A percentile compares a stretch with the other conserved stretches of the same genome.
Evolutionary conservation across 2,329 filamentous ascomycete genomes (phyloP).

Genomic region (Aspergillus pseudotamarii): DNA sequence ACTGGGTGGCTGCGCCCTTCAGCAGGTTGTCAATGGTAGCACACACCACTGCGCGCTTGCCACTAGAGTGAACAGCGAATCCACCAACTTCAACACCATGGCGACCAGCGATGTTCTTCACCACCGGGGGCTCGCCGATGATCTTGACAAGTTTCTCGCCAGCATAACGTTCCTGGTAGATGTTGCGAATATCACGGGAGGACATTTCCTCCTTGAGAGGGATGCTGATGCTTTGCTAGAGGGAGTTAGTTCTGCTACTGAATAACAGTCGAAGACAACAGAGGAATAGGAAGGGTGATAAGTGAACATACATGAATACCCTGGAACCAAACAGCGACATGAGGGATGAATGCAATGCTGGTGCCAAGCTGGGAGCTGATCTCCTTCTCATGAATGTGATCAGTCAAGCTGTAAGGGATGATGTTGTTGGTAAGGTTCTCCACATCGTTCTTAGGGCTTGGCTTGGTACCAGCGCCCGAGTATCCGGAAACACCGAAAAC

Average conservation of each 20-base stretch:
- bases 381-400: constrained; percentile 93
- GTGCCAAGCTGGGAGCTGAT: constrained; percentile 77
- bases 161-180: constrained; percentile 95
- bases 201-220: constrained; percentile 85
- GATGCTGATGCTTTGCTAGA: constrained; percentile 81
- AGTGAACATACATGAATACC: constrained; percentile 69
- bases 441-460: constrained; percentile 90
- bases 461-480: constrained; percentile 93
- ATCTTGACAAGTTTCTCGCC: constrained; percentile 95
- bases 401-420: constrained; percentile 86
- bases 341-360: constrained; percentile 82
- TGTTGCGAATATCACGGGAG: constrained; percentile 85
- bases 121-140: constrained; percentile 80
- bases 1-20: constrained; percentile 92
- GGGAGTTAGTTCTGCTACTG: constrained; percentile 18
- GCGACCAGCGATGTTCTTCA: constrained; percentile 80
- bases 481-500: constrained; percentile 93
- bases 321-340: constrained; percentile 96
- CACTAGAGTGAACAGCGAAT: constrained; percentile 87
- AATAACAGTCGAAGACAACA: not conserved
- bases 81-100: constrained; percentile 93
- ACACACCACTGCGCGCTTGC: constrained; percentile 91
- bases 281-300: not conserved
- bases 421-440: constrained; percentile 81
- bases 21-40: constrained; percentile 91